Evolutionary conservation across 2,329 filamentous ascomycete genomes (phyloP).

Genomic region (Ustulina deusta): DNA sequence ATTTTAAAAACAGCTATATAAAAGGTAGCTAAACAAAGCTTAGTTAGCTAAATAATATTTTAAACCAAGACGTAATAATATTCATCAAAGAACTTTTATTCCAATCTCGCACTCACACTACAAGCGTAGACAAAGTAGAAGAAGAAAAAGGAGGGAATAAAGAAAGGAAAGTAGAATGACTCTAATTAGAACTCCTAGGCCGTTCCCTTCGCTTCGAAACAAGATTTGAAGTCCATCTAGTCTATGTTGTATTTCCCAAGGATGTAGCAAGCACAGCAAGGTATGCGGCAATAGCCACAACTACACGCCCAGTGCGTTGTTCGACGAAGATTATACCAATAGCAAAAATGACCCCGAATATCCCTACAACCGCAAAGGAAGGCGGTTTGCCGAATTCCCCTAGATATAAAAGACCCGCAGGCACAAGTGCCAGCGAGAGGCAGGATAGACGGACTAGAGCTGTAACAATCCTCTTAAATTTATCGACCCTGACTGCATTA

Average conservation of each 20-base stretch:
- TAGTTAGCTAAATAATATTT: too few species aligned
- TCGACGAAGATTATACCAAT: slow-evolving; percentile 32
- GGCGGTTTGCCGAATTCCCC: slow-evolving; percentile 14
- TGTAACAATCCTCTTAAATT: neutral
- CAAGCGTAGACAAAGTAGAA: neutral
- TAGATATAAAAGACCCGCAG: slow-evolving; percentile 38
- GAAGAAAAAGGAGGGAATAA: neutral
- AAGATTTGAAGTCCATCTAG: neutral
- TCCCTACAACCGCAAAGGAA: slow-evolving; percentile 32
- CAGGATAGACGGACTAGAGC: slow-evolving; percentile 5
- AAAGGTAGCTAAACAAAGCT: too few species aligned
- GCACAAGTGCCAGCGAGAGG: slow-evolving; percentile 31
- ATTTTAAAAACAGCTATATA: too few species aligned
- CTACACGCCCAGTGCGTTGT: slow-evolving; percentile 26
- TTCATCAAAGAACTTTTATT: neutral
- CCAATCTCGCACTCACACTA: neutral
- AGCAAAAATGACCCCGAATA: slow-evolving; percentile 34
- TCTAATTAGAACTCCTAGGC: neutral
- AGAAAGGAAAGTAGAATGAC: neutral
- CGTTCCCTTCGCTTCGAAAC: neutral
- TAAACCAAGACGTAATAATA: too few species aligned
- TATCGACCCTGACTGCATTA: neutral
- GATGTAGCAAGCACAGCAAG: slow-evolving; percentile 37
- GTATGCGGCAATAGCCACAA: slow-evolving; percentile 39
- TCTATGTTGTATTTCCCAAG: slow-evolving; percentile 21